Evolutionary conservation across 2,329 filamentous ascomycete species (phyloP).

Genomic region (Penicillium sumatraense): DNA sequence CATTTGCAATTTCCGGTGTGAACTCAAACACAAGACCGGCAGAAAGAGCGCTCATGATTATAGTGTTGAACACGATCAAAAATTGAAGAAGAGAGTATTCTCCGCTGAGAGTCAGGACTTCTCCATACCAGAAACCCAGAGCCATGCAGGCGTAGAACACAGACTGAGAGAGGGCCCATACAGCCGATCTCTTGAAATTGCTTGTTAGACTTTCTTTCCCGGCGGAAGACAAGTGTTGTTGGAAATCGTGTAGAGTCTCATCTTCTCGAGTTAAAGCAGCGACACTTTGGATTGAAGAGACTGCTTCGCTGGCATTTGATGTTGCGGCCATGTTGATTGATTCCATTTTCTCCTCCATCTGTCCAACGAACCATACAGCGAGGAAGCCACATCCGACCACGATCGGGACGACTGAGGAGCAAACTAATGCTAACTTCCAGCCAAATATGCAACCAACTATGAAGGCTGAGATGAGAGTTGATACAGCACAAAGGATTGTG

Average conservation of each 20-base stretch:
- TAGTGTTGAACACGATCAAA: slow-evolving; percentile 51
- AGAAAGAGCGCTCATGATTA: slow-evolving; percentile 41
- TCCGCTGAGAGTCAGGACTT: slow-evolving; percentile 55
- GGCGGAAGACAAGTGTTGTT: neutral
- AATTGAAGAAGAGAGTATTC: slow-evolving; percentile 48
- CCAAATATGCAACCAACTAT: neutral
- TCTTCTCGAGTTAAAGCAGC: neutral
- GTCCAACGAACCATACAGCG: neutral
- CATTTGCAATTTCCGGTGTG: slow-evolving; percentile 29
- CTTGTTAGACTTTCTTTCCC: neutral
- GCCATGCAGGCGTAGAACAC: neutral
- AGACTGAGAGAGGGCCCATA: slow-evolving; percentile 50
- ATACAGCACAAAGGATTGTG: neutral
- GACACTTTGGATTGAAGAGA: neutral
- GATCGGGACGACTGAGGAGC: neutral
- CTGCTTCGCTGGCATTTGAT: neutral
- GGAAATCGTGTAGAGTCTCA: neutral
- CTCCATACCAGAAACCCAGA: slow-evolving; percentile 55
- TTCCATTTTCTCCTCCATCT: neutral
- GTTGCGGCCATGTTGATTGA: neutral
- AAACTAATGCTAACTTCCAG: neutral
- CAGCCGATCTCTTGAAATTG: slow-evolving; percentile 31
- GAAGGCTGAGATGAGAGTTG: neutral
- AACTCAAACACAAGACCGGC: slow-evolving; percentile 36
- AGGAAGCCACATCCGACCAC: neutral